Base-by-base conservation (phyloP, 176 grass and related monocot species). In the Guadua angustifolia region DNA sequence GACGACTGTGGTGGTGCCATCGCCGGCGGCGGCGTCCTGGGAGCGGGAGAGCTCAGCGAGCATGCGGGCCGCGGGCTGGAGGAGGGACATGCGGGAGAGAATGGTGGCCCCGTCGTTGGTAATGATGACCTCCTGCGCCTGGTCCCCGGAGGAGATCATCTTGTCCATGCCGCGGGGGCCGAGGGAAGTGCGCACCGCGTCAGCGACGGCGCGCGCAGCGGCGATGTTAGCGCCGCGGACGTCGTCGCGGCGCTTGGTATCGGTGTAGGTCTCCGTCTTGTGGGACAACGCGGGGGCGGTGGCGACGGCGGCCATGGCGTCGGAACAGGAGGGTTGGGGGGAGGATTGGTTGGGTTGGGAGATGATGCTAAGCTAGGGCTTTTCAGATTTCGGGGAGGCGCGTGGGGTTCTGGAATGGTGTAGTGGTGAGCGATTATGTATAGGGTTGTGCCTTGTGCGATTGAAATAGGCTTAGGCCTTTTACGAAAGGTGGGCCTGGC, bases 61-160 rank as follows among this genome's bases (percentile, higher is more conserved):
- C 94, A 97, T 97, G 69, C 89, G 86, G 55, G 94, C 94, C 14
- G 94, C 94, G 21, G 94, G 94, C 85, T 97, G 94, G 63, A 97
- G 32, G 21, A 93, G 88, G 11, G 89, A 64, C 89, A 97, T 97
- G 57, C 90, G 89, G 58, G 88, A 86, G 47, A 97, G 89, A 70
- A 97, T 97, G 79, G 94, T 97, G 46, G 91, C 94, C 9, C 94
- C 91, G 44, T 94, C 91, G 66, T 94, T 97, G 63, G 94, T 97
- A 71, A 97, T 97, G 73, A 97, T 92, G 40, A 97, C 94, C 83
- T 96, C 90, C 73, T 79, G 69, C 55, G 90, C 82, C 88, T 88
- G 77, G 51, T 82, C 87, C 22, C 86, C 84, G 4, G 91, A 83
- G n/a, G 78, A 79, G 53, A 97, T 97, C 91, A 94, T 97, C 89